Percentiles rank a stretch among this genome's conserved stretches.
Conservation (phyloP, 2,329 filamentous ascomycete species). For the Cytospora piceicola region DNA sequence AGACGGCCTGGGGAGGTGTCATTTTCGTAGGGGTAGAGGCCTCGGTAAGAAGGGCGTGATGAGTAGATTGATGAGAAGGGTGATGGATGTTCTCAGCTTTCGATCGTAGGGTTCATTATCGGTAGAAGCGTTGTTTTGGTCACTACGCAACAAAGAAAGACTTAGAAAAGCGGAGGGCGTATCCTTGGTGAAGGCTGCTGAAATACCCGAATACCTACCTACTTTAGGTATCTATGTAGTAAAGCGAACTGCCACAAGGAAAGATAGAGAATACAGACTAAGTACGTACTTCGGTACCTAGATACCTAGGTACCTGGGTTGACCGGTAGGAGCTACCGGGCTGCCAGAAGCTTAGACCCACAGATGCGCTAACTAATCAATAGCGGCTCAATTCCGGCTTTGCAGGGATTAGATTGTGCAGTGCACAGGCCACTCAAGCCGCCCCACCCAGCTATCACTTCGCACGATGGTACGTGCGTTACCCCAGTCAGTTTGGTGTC, state of each 20-base stretch:
- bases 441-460: neutral
- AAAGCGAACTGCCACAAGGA: neutral
- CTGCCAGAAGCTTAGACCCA: constrained; percentile 9
- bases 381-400: constrained; percentile 7
- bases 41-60: neutral
- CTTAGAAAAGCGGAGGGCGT: neutral
- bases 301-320: too few species aligned
- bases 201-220: too few species aligned
- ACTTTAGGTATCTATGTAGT: too few species aligned
- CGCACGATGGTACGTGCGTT: neutral
- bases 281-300: neutral
- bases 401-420: constrained; percentile 15
- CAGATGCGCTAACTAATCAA: neutral
- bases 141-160: neutral
- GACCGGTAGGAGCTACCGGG: neutral
- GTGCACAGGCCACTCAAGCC: neutral
- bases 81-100: neutral
- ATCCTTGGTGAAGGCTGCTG: neutral
- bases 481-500: neutral
- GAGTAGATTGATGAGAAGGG: neutral
- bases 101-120: neutral
- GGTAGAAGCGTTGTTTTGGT: neutral
- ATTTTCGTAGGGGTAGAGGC: constrained; percentile 39
- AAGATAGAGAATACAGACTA: neutral
- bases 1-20: constrained; percentile 53